Evolutionary conservation across 805 yeast genomes (phyloP), one percentile per base, ranked within the genome.

Genomic region (Metschnikowia bowlesiae): DNA sequence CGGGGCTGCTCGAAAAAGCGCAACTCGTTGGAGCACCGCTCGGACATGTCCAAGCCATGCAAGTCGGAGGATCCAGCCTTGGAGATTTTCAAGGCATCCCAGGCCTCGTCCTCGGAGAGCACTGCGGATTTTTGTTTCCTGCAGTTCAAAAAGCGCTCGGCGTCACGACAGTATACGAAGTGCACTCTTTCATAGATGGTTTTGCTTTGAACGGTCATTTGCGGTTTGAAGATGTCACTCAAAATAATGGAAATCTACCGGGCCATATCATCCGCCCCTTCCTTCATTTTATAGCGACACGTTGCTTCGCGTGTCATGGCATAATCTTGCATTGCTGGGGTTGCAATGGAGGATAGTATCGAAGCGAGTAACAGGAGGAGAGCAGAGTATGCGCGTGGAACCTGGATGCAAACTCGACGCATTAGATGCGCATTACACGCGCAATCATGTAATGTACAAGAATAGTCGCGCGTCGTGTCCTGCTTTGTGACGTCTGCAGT

Each of bases 121-220:
- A 29, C 30, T 2, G 59, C 58, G 22, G 22, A 32, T 31, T 49
- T 51, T 30, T 56, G 60, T 28, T 31, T 22, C 10, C 60, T 45
- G 32, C 53, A 45, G 30, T 56, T 59, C 26, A 60, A 36, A 33
- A 66, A 49, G 3, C 44, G 44, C 10, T 46, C 34, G 8, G 49
- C 49, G 45, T 62, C 53, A 34, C 69, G 61, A 39, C 62, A 53
- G 55, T 68, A 68, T 47, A 68, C 59, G 49, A 57, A 55, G 29
- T 59, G 62, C 13, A 68, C 55, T 39, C 59, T 55, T 49, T 68
- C 71, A 46, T 56, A 68, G 8, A 62, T 53, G 46, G 69, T 66
- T 45, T 55, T 57, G 29, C 44, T 50, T 41, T 47, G 51, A 16
- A 57, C 53, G 41, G 60, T 55, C 60, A 57, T 57, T n/a, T 48